Evolutionary conservation across 352 stramenopile genomes (phyloP), one percentile per base, ranked within the genome.

Genomic region (Phytophthora pseudosyringae): DNA sequence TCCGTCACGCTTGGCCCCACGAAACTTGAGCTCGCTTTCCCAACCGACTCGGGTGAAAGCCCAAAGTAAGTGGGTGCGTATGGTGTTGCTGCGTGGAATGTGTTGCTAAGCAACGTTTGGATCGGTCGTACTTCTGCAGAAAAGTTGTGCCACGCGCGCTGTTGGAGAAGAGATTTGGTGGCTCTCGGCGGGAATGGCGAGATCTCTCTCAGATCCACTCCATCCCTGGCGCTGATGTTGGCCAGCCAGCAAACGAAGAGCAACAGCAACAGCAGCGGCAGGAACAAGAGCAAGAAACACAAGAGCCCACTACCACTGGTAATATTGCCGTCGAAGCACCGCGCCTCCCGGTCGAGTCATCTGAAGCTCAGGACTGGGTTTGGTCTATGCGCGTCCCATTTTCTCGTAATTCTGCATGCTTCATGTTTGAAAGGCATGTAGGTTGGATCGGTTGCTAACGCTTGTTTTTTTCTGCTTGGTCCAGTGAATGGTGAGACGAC

Each of bases 21-120:
- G 9, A 60, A 77, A 39, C 81, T 92, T n/a, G 83, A 90, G 55
- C 52, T 71, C 6, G 62, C 66, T 16, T 83, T 90, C 41, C 66
- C 67, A 31, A 50, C 52, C 3, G 32, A 65, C 8, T 3, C 11
- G 4, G 16, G 32, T 51, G 54, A 47, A 33, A 62, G 29, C 8
- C 18, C 39, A 18, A 63, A 62, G 41, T 69, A 55, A 29, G 50
- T 50, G 13, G 18, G 13, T 25, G 10, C 15, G 35, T 10, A 40
- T 21, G 26, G 4, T 50, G 31, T 43, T 18, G 9, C 13, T 28
- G 7, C 10, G 5, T 28, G n/a, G 7, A 25, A 49, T 12, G 21
- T 28, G 48, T 31, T 21, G 38, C 39, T 46, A 47, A 52, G 31
- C 5, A 38, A 15, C 11, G 2, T 18, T 28, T 16, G 39, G 4